Base-by-base conservation (phyloP, 2,329 filamentous ascomycete species). In the Didymella segeticola region DNA sequence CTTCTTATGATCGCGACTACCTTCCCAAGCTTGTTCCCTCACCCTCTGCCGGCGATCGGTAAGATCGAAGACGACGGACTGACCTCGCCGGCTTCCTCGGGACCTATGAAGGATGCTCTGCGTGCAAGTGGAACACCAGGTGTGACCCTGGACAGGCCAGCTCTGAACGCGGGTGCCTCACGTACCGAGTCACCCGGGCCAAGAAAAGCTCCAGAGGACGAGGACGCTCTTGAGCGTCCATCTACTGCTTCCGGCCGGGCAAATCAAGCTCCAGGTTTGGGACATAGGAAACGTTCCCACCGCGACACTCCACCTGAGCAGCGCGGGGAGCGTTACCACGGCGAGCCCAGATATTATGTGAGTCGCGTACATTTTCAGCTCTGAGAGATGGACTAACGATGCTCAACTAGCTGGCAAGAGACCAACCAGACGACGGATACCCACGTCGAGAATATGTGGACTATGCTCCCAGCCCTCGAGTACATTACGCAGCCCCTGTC, bases 1-100 rank as follows among this genome's bases (percentile, higher is more conserved):
- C 70, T 84, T 10, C 75, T 75, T 29, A 72, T 83, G 33, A 77
- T 85, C 53, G 76, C 77, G 9, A 79, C 79, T 39, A 80, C 80
- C 7, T 80, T 85, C 47, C 81, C 82, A 5, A 69, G 55, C 46
- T 46, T 74, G 5, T 80, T 80, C 42, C 74, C 78, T 8, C 63
- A 66, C 23, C 77, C 76, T 5, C 60, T 79, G n/a, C 78, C 78
- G 6, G 73, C 66, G 38, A 78, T 79, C 45, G 75, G 76, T 15
- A 55, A 67, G 17, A 67, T 78, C 15, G 68, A 71, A 27, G 63
- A 62, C 27, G 64, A 67, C 48, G 66, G 61, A 31, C 17, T 63
- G 26, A 51, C 62, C 56, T 64, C 66, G 55, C 56, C 67, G 61
- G 50, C 61, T 57, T 60, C 73, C 54, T 66, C 71, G 59, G 60